Base-by-base conservation (phyloP, 768 basidiomycete species). In the Tubosaeta sp. region DNA sequence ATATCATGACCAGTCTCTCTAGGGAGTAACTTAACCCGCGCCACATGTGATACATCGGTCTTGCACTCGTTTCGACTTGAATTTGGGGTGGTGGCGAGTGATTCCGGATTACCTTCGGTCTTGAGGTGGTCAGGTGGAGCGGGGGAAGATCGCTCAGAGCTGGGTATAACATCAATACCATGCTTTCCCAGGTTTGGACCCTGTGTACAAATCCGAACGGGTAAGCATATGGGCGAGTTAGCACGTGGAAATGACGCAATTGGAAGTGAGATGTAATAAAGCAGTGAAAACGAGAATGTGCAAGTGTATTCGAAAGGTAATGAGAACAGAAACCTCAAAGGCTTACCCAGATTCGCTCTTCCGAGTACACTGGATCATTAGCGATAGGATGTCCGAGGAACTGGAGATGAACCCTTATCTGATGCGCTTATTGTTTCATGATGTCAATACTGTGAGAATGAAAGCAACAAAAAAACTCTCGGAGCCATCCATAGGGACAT, bases 341-440 rank as follows among this genome's bases (percentile, higher is more conserved):
- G 64, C 71, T 30, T 59, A 83, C 89, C 89, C 89, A 91, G 46
- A 90, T 89, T 35, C 76, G 78, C 30, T 74, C 72, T 52, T 88
- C 87, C 16, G 87, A 86, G 69, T 99, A 99, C 3, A 98, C 79
- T 2, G 94, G 90, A 59, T 98, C 96, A 64, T 99, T 98, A 11
- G 91, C 90, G 55, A 99, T 93, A 0, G 96, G 87, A 63, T 90
- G 74, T 1, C 95, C 96, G 50, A 99, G 81, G 68, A 80, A 97
- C 69, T 98, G 96, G 3, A 99, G 79, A 64, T 99, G 96, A 3
- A 99, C 95, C 44, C 96, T 81, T 51, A 98, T 90, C 69, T 99
- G 96, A 71, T 99, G 96, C 0, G 96, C 94, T 96, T 57, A 2
- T 19, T 42, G 38, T 25, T 29, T 35, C 21, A 52, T 46, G 8